A percentile compares a stretch with the other conserved stretches of the same genome.
Conservation (phyloP, 1,284 basidiomycete genomes). For the Cutaneotrichosporon sp. region DNA sequence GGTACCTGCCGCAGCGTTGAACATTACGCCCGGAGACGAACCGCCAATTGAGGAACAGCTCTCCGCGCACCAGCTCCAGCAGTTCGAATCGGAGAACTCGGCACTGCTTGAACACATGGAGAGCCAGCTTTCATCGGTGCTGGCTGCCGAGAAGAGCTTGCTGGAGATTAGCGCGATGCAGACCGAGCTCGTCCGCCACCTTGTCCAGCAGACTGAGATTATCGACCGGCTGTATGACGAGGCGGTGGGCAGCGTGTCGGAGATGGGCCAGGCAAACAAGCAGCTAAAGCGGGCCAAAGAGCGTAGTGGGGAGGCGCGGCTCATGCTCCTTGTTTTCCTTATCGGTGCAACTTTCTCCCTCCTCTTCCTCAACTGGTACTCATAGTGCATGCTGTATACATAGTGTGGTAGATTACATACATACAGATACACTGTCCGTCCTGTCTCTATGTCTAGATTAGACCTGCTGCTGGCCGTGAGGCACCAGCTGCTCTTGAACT, state of each 20-base stretch:
- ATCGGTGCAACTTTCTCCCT: conserved; percentile 53
- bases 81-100: conserved; percentile 54
- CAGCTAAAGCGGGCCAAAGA: conserved; percentile 55
- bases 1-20: conserved; percentile 1
- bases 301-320: conserved; percentile 51
- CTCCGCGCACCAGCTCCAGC: conserved; percentile 51
- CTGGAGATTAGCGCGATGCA: conserved; percentile 56
- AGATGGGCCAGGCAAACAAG: conserved; percentile 53
- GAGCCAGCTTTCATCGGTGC: conserved; percentile 51
- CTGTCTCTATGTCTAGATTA: background rate
- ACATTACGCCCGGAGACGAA: conserved; percentile 28
- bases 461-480: background rate
- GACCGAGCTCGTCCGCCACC: conserved; percentile 54
- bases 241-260: conserved; percentile 52
- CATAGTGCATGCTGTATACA: conserved; percentile 18
- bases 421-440: background rate
- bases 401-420: background rate
- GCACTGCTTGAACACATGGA: conserved; percentile 53
- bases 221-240: conserved; percentile 54
- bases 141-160: conserved; percentile 53
- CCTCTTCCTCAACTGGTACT: conserved; percentile 55
- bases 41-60: conserved; percentile 39
- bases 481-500: conserved; percentile 21
- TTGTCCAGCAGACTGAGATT: conserved; percentile 54
- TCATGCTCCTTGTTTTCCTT: conserved; percentile 54